Evolutionary conservation across 1,284 basidiomycete genomes (phyloP).

Genomic region (Leccinum angustisporum): DNA sequence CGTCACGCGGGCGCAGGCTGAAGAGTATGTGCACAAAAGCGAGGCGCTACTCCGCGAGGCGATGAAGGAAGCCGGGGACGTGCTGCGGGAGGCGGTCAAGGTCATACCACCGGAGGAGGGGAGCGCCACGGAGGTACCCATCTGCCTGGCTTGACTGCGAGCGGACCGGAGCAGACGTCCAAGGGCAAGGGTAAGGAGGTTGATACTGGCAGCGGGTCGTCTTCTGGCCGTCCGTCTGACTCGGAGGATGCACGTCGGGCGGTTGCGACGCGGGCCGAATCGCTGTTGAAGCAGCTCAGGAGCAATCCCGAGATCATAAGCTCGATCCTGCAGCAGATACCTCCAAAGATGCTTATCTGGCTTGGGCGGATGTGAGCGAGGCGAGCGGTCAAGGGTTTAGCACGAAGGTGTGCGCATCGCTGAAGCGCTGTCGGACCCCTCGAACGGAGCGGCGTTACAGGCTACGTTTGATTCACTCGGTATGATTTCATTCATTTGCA

Average conservation of each 20-base stretch:
- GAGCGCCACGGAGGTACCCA: slow-evolving; percentile 32
- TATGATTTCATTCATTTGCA: slow-evolving; percentile 36
- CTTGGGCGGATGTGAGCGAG: slow-evolving; percentile 56
- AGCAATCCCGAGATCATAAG: slow-evolving; percentile 76
- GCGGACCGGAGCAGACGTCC: slow-evolving; percentile 16
- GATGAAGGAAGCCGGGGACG: too few species aligned
- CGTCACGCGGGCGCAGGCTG: slow-evolving; percentile 72
- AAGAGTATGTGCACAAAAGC: slow-evolving; percentile 80
- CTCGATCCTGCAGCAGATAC: slow-evolving; percentile 75
- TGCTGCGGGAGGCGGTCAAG: slow-evolving; percentile 70
- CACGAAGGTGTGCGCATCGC: slow-evolving; percentile 53
- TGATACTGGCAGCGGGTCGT: slow-evolving; percentile 25
- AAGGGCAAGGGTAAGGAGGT: slow-evolving; percentile 49
- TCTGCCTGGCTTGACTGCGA: slow-evolving; percentile 44
- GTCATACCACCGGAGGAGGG: slow-evolving; percentile 77
- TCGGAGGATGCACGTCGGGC: slow-evolving; percentile 51
- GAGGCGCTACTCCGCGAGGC: slow-evolving; percentile 71
- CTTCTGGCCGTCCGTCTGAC: slow-evolving; percentile 36
- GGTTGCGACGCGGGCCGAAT: slow-evolving; percentile 75
- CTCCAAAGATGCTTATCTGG: slow-evolving; percentile 54
- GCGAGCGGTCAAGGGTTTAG: slow-evolving; percentile 56
- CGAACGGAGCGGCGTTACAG: slow-evolving; percentile 59
- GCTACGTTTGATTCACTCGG: slow-evolving; percentile 61
- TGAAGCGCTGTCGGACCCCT: slow-evolving; percentile 47
- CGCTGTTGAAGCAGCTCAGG: slow-evolving; percentile 70